A percentile compares a stretch with the other conserved stretches of the same genome.
Evolutionary conservation across 129 eudicot genomes (phyloP).

Genomic region (Deinandra increscens): DNA sequence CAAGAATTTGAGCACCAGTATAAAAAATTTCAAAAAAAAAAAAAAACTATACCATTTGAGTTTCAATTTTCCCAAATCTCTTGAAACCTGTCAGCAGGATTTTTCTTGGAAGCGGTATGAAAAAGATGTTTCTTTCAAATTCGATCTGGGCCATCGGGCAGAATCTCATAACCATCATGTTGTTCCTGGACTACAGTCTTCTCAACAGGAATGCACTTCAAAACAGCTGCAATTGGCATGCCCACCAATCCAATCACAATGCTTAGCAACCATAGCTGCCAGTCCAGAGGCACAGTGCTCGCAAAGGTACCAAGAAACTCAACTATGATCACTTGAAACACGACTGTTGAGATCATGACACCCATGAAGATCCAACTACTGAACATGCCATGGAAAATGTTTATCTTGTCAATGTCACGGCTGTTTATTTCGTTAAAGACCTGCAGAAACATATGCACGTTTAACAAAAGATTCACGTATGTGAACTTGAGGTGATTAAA

Average conservation of each 20-base stretch:
- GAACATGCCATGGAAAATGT: constrained; percentile 60
- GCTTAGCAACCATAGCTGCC: too few relatives aligned
- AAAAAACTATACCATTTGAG: constrained; percentile 9
- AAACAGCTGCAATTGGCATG: too few relatives aligned
- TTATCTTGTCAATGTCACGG: too few relatives aligned
- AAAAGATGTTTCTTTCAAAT: constrained; percentile 20
- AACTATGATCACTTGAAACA: constrained; percentile 69
- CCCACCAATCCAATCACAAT: too few relatives aligned
- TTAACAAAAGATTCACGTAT: too few relatives aligned
- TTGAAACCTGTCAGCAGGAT: constrained; percentile 15
- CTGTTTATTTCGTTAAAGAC: too few relatives aligned
- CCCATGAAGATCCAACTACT: constrained; percentile 72
- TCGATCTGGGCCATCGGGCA: constrained; percentile 34
- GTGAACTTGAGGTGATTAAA: too few relatives aligned
- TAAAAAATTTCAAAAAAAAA: neutral
- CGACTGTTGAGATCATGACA: constrained; percentile 54
- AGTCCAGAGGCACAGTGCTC: constrained; percentile 74
- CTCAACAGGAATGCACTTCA: too few relatives aligned
- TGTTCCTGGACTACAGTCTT: constrained; percentile 26
- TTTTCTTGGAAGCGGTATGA: too few relatives aligned
- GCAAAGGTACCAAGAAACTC: constrained; percentile 86
- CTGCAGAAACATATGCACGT: too few relatives aligned
- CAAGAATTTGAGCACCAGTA: neutral
- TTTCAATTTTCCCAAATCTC: constrained; percentile 5
- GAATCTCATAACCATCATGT: constrained; percentile 58